These are phyloP conservation scores for Corylus avellana DNA, from an alignment of 306 rosid species.

Conservation along the genomic window DNA sequence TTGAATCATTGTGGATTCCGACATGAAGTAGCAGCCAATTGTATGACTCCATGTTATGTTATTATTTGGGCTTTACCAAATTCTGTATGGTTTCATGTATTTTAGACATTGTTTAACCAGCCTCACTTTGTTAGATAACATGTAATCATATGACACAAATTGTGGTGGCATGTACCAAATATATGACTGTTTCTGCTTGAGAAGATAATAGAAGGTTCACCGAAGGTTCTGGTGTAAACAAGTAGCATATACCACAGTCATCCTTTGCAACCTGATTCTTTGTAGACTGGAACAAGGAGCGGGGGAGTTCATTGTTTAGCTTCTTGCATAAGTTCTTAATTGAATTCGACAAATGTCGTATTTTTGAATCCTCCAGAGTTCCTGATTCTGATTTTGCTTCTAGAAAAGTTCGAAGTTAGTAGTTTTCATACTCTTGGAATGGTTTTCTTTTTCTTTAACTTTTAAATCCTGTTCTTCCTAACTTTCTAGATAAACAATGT, in stretches of 20 bases:
- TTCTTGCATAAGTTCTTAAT: not conserved
- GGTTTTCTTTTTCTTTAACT: not conserved
- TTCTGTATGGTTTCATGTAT: not conserved
- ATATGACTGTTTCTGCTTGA: not conserved
- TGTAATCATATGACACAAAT: not conserved
- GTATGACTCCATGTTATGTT: too few species aligned
- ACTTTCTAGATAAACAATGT: constrained; percentile 45
- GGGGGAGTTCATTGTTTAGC: not conserved
- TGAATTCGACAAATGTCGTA: not conserved
- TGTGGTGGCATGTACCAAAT: not conserved
- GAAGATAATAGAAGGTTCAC: not conserved
- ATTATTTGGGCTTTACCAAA: too few species aligned
- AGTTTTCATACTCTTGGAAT: not conserved
- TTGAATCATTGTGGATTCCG: not conserved
- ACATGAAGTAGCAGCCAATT: not conserved
- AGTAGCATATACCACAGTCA: not conserved
- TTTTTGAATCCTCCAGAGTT: not conserved
- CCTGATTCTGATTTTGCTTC: not conserved
- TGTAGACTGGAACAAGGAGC: not conserved
- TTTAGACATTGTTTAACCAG: not conserved
- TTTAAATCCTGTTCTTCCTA: not conserved
- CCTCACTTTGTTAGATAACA: not conserved
- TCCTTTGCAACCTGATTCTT: not conserved
- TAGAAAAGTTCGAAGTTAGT: not conserved
- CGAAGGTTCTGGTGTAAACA: not conserved